Evolutionary conservation across 208 protist genomes (phyloP).

Genomic region (Kentomonas sorsogonicus): DNA sequence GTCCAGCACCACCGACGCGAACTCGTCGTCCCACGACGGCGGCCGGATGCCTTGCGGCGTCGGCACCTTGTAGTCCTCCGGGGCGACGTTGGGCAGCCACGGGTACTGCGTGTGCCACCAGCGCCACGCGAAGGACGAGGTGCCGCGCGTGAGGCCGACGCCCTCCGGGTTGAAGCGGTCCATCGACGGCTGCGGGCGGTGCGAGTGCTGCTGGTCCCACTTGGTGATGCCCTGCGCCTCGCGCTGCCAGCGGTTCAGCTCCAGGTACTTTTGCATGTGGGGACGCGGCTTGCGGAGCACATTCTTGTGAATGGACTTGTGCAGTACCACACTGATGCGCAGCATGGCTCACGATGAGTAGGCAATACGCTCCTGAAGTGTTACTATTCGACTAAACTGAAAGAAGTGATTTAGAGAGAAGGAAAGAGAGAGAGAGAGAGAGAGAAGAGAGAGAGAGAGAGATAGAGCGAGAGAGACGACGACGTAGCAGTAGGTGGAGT

Average conservation of each 20-base stretch:
- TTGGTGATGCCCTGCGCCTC: conserved; percentile 87
- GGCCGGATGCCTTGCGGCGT: conserved; percentile 41
- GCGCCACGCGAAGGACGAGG: conserved; percentile 68
- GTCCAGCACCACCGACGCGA: conserved; percentile 59
- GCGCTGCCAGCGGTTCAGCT: conserved; percentile 88
- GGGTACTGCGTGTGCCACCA: conserved; percentile 92
- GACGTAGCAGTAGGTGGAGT: neutral
- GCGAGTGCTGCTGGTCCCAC: conserved; percentile 84
- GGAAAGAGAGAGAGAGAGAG: conserved; percentile 18
- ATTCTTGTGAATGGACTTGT: conserved; percentile 82
- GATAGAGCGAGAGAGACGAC: conserved; percentile 2
- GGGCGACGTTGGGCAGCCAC: conserved; percentile 81
- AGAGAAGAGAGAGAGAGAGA: conserved; percentile 2
- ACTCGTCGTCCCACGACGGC: conserved; percentile 77
- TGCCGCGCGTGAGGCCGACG: conserved; percentile 79
- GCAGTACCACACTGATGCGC: conserved; percentile 19
- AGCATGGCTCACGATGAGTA: conserved; percentile 22
- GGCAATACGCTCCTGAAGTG: neutral
- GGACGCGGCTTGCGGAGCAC: conserved; percentile 69
- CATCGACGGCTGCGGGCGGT: conserved; percentile 65
- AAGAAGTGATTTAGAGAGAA: conserved; percentile 1
- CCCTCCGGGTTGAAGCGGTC: conserved; percentile 88
- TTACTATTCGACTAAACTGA: neutral
- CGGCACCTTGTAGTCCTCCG: conserved; percentile 34
- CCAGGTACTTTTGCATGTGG: conserved; percentile 81